Percentiles rank a stretch among this genome's conserved stretches.
These are phyloP conservation scores for Fraxinus pennsylvanica DNA, from an alignment of 257 asterid genomes.

Conservation along the genomic window DNA sequence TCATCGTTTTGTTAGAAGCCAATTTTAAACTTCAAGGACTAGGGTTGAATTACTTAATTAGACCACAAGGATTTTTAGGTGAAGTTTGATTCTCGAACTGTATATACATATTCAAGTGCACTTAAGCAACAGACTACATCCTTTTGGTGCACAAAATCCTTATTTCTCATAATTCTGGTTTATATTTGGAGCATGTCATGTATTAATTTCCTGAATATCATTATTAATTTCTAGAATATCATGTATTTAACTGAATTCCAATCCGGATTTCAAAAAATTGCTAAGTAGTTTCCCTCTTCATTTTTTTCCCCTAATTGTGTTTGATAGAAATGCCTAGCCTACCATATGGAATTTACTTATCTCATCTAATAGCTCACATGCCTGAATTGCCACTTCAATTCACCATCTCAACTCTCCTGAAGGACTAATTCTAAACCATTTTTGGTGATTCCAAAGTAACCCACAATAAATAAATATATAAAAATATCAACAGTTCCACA, in stretches of 20 bases:
- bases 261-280: no score
- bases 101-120: background rate
- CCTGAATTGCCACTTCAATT: background rate
- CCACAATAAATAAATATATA: background rate
- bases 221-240: background rate
- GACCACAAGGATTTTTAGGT: background rate
- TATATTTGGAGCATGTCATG: background rate
- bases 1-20: background rate
- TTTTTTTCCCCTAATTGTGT: no score
- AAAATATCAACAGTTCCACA: background rate
- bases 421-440: background rate
- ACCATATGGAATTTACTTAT: no score
- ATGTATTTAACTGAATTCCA: background rate
- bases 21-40: background rate
- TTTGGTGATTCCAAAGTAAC: background rate
- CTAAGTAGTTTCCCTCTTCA: no score
- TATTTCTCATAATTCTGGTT: background rate
- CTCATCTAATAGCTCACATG: background rate
- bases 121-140: background rate
- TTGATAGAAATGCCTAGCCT: no score
- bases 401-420: background rate
- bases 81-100: background rate
- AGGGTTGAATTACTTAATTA: background rate
- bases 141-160: background rate
- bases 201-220: background rate